Evolutionary conservation across 192 early-diverging fungal species (phyloP).

Genomic region (Gigaspora rosea): DNA sequence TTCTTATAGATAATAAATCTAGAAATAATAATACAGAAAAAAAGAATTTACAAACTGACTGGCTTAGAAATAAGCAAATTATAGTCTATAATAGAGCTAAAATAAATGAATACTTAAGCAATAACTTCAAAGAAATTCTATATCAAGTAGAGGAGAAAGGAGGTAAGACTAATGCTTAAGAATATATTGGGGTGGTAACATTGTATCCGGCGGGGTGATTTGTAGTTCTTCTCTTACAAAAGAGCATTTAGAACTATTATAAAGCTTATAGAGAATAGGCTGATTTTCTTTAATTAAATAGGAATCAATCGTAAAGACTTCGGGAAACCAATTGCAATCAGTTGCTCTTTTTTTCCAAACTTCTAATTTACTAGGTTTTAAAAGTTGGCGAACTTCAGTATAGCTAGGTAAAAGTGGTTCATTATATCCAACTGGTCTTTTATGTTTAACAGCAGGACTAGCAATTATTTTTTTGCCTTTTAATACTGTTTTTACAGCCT

Average conservation of each 20-base stretch:
- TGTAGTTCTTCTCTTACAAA: conserved; percentile 22
- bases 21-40: neutral
- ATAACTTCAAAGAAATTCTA: conserved; percentile 25
- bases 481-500: conserved; percentile 2
- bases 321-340: neutral
- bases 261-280: conserved; percentile 21
- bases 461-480: conserved; percentile 20
- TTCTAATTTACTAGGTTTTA: too few species aligned
- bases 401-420: conserved; percentile 13
- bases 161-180: conserved; percentile 11
- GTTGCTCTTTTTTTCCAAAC: too few species aligned
- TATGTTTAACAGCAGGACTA: neutral
- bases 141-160: conserved; percentile 20
- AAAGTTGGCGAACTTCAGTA: conserved; percentile 3
- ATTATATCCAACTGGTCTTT: conserved; percentile 10
- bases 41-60: conserved; percentile 7
- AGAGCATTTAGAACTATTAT: conserved; percentile 1
- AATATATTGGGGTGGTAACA: neutral
- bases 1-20: conserved; percentile 19
- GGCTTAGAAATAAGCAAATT: conserved; percentile 29
- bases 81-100: conserved; percentile 27
- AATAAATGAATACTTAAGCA: conserved; percentile 27
- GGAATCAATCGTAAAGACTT: conserved; percentile 18
- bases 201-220: neutral
- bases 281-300: conserved; percentile 31